Percentiles rank a stretch among this genome's conserved stretches.
Evolutionary conservation across 163 green algal species (phyloP).

Genomic region (Prototheca cutis): DNA sequence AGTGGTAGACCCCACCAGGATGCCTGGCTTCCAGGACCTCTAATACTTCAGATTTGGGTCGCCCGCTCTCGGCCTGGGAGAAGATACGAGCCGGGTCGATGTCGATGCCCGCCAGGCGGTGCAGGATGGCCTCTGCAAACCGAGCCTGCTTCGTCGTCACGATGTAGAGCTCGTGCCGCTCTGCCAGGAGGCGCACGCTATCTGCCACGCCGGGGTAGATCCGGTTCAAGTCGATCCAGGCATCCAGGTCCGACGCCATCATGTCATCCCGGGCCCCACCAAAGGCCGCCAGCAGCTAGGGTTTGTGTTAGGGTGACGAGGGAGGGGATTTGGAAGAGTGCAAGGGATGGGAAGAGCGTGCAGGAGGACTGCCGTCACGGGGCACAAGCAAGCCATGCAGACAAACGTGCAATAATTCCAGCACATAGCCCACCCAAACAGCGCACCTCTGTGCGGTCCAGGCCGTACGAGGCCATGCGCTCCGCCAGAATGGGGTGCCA

Average conservation of each 20-base stretch:
- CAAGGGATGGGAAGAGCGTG: background rate
- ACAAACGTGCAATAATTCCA: background rate
- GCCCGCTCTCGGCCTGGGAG: constrained; percentile 59
- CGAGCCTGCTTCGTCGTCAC: constrained; percentile 90
- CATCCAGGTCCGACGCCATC: constrained; percentile 77
- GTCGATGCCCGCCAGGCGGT: constrained; percentile 66
- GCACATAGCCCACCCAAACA: background rate
- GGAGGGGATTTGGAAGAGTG: background rate
- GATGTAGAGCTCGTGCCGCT: constrained; percentile 70
- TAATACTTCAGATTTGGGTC: constrained; percentile 82
- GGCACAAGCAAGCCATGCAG: background rate
- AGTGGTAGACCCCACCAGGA: constrained; percentile 40
- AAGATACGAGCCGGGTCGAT: constrained; percentile 78
- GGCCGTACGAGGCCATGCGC: constrained; percentile 71
- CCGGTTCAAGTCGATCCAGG: constrained; percentile 86
- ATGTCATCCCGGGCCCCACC: constrained; percentile 80
- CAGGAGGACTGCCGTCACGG: no score
- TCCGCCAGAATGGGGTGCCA: constrained; percentile 65
- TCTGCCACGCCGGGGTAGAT: constrained; percentile 76
- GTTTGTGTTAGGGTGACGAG: background rate
- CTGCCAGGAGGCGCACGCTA: constrained; percentile 44
- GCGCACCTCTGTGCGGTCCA: constrained; percentile 55
- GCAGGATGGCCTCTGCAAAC: constrained; percentile 82
- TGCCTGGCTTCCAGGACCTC: constrained; percentile 53
- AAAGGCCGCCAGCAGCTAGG: constrained; percentile 83